Conservation (phyloP, 2,329 filamentous ascomycete species). For the Tolypocladium tundrense region DNA sequence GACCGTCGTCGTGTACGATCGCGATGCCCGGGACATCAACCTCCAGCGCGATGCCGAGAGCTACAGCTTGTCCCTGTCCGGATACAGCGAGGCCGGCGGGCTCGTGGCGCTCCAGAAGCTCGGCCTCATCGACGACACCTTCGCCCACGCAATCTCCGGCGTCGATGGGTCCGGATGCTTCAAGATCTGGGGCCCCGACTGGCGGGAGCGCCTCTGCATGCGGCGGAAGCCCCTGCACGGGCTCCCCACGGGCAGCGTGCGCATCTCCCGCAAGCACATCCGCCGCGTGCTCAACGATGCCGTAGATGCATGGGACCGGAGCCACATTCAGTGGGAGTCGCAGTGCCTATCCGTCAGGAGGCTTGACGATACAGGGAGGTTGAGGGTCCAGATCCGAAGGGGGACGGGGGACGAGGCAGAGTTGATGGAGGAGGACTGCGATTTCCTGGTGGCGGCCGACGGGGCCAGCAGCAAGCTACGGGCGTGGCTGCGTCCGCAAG, state of each 20-base stretch:
- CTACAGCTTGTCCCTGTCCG: constrained; percentile 29
- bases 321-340: constrained; percentile 15
- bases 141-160: constrained; percentile 20
- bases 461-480: constrained; percentile 32
- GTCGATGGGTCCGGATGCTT: constrained; percentile 20
- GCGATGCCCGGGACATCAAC: constrained; percentile 21
- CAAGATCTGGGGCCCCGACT: constrained; percentile 29
- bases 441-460: constrained; percentile 34
- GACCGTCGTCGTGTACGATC: constrained; percentile 29
- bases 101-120: constrained; percentile 27
- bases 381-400: constrained; percentile 11
- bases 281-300: constrained; percentile 21
- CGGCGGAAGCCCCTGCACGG: constrained; percentile 17
- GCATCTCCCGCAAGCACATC: constrained; percentile 26
- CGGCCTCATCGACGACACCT: constrained; percentile 23
- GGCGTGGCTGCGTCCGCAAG: constrained; percentile 24
- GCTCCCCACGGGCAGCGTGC: constrained; percentile 24
- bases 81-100: constrained; percentile 21
- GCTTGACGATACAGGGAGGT: constrained; percentile 10
- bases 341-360: constrained; percentile 12
- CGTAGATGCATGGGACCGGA: constrained; percentile 2
- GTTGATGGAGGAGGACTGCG: constrained; percentile 16
- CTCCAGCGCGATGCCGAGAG: constrained; percentile 18
- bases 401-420: neutral
- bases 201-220: constrained; percentile 22